phyloP scores from a whole-genome alignment of 257 asterid genomes.

The Solanum virginianum region DNA sequence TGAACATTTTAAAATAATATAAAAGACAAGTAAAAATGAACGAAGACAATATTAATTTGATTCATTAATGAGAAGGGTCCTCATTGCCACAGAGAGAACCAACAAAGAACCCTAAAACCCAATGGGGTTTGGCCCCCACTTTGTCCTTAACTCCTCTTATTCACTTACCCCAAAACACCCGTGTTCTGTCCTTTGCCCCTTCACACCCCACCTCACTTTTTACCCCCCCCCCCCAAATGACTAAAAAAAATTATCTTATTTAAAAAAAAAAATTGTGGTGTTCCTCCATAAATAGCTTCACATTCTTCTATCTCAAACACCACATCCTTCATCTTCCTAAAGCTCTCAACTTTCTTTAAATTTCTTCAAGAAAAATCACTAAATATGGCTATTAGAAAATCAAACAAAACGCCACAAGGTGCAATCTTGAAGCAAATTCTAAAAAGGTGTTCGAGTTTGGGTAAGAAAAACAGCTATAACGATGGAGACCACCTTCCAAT shows the following conservation, averaged over 20 bases:
- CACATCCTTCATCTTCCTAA: not conserved
- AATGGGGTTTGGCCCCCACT: slow-evolving; percentile 18
- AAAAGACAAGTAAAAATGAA: too few relatives aligned
- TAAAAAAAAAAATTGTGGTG: not conserved
- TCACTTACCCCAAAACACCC: slow-evolving; percentile 33
- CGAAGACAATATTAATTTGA: too few relatives aligned
- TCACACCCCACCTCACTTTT: not conserved
- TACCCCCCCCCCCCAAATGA: not conserved
- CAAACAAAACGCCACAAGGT: slow-evolving; percentile 24
- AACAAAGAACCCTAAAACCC: not conserved
- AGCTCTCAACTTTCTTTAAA: not conserved
- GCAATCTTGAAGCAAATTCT: slow-evolving; percentile 29
- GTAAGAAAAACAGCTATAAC: slow-evolving; percentile 17
- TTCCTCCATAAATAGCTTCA: slow-evolving; percentile 37
- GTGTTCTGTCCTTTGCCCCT: slow-evolving; percentile 17
- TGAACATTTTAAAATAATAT: too few relatives aligned
- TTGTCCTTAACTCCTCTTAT: slow-evolving; percentile 21
- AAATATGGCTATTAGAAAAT: slow-evolving; percentile 26
- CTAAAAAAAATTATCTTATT: not conserved
- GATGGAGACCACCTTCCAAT: slow-evolving; percentile 21
- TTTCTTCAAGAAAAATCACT: not conserved
- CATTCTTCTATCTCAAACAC: not conserved
- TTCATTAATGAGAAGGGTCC: not conserved
- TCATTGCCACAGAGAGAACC: not conserved
- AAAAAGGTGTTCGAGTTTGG: slow-evolving; percentile 36